These are phyloP conservation scores for Trichoderma breve DNA, from an alignment of 2,329 filamentous ascomycete genomes.

Conservation along the genomic window DNA sequence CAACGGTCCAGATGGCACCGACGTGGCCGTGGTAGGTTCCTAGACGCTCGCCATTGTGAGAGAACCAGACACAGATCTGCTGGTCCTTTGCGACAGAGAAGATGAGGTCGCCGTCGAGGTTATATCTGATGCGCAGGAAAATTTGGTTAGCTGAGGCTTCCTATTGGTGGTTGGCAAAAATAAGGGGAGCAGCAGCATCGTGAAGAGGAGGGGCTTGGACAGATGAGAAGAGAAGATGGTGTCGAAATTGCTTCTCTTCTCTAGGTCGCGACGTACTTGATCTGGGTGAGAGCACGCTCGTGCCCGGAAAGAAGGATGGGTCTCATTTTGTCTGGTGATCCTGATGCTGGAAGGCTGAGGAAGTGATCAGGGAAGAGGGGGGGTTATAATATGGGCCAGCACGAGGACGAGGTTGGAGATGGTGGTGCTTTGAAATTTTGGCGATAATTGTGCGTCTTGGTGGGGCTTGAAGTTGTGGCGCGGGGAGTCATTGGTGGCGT, in stretches of 20 bases:
- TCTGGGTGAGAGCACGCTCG: slow-evolving; percentile 93
- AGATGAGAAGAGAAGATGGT: neutral
- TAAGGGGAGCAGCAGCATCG: neutral
- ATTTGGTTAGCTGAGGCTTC: slow-evolving; percentile 10
- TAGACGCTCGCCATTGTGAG: slow-evolving; percentile 95
- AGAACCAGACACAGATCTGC: slow-evolving; percentile 94
- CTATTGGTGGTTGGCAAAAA: neutral
- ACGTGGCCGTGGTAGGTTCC: slow-evolving; percentile 96
- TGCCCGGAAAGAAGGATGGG: slow-evolving; percentile 95
- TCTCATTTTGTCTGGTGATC: slow-evolving; percentile 62
- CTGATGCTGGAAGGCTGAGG: slow-evolving; percentile 28
- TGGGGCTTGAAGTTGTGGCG: slow-evolving; percentile 34
- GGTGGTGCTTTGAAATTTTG: slow-evolving; percentile 42
- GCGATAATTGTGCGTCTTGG: slow-evolving; percentile 46
- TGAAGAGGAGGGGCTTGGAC: slow-evolving; percentile 8
- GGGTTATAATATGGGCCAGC: slow-evolving; percentile 18
- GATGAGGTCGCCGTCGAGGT: slow-evolving; percentile 91
- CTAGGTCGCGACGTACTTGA: slow-evolving; percentile 60
- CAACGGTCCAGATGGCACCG: slow-evolving; percentile 98
- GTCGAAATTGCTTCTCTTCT: slow-evolving; percentile 5
- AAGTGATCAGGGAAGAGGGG: slow-evolving; percentile 19
- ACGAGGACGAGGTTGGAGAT: slow-evolving; percentile 22
- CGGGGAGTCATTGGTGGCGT: slow-evolving; percentile 17
- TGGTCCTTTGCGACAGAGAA: slow-evolving; percentile 97
- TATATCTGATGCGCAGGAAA: slow-evolving; percentile 58